Percentiles rank a stretch among this genome's conserved stretches.
Evolutionary conservation across 1,139 yeast genomes (phyloP).

Genomic region (Blastobotrys raffinosifermentans): DNA sequence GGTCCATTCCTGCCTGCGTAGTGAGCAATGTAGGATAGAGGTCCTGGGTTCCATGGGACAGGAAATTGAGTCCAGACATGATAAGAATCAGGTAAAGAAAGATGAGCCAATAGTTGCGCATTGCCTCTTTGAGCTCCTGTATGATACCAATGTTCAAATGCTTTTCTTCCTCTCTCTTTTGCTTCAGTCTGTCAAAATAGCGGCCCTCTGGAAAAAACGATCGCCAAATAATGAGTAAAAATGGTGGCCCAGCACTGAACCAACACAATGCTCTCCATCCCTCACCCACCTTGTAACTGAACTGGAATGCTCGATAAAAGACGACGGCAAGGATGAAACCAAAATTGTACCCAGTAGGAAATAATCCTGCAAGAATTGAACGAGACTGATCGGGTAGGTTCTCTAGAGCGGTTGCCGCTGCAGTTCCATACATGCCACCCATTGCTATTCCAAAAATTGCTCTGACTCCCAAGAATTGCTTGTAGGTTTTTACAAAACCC

Average conservation of each 20-base stretch:
- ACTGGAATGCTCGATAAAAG: constrained; percentile 30
- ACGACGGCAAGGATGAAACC: constrained; percentile 43
- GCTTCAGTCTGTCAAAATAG: constrained; percentile 20
- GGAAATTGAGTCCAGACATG: constrained; percentile 47
- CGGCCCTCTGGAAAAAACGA: constrained; percentile 37
- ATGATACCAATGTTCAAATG: constrained; percentile 22
- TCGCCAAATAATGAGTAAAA: constrained; percentile 40
- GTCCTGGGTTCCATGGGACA: constrained; percentile 53
- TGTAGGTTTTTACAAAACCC: constrained; percentile 65
- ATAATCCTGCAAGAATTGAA: constrained; percentile 41
- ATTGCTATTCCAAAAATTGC: constrained; percentile 52
- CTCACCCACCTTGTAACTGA: constrained; percentile 22
- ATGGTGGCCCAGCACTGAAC: constrained; percentile 48
- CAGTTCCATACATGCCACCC: constrained; percentile 49
- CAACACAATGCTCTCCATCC: constrained; percentile 50
- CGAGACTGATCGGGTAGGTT: constrained; percentile 40
- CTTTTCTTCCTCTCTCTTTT: constrained; percentile 12
- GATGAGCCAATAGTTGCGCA: constrained; percentile 41
- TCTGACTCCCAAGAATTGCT: constrained; percentile 64
- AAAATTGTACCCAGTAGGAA: constrained; percentile 42
- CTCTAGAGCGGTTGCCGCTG: constrained; percentile 46
- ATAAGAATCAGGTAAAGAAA: constrained; percentile 42
- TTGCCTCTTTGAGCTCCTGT: no score
- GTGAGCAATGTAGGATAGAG: constrained; percentile 45
- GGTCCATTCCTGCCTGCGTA: constrained; percentile 36